phyloP scores from a whole-genome alignment of 1,284 basidiomycete species.

The Filobasidium uniguttulatum region DNA sequence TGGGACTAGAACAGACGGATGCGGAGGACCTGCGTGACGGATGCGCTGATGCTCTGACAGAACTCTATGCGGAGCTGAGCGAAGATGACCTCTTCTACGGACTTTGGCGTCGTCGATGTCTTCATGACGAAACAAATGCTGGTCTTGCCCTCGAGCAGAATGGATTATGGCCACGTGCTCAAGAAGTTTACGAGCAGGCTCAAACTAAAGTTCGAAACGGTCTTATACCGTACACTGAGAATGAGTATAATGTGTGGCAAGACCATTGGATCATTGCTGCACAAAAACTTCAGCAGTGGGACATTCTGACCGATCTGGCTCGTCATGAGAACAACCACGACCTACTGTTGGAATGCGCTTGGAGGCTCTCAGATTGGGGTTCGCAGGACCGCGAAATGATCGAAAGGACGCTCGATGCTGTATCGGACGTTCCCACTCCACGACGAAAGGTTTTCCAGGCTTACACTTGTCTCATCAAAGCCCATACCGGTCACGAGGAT shows the following conservation, averaged over 20 bases:
- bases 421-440: constrained; percentile 79
- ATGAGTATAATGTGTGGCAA: constrained; percentile 97
- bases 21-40: constrained; percentile 83
- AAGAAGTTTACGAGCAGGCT: constrained; percentile 77
- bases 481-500: constrained; percentile 37
- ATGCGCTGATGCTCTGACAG: constrained; percentile 80
- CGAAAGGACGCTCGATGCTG: constrained; percentile 68
- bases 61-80: constrained; percentile 85
- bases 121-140: constrained; percentile 81
- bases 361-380: constrained; percentile 89
- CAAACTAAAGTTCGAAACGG: constrained; percentile 76
- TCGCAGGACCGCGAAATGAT: constrained; percentile 51
- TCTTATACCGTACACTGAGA: constrained; percentile 78
- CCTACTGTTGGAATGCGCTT: constrained; percentile 84
- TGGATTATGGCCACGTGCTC: constrained; percentile 91
- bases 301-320: constrained; percentile 83
- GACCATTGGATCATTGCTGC: constrained; percentile 97
- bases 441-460: constrained; percentile 91
- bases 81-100: constrained; percentile 99
- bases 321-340: constrained; percentile 84
- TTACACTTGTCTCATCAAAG: constrained; percentile 64
- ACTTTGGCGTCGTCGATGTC: constrained; percentile 76
- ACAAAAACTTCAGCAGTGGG: constrained; percentile 97
- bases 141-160: constrained; percentile 92
- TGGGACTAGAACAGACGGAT: constrained; percentile 52